Evolutionary conservation across 116 monocot species (phyloP).

Genomic region (Cymodocea nodosa): DNA sequence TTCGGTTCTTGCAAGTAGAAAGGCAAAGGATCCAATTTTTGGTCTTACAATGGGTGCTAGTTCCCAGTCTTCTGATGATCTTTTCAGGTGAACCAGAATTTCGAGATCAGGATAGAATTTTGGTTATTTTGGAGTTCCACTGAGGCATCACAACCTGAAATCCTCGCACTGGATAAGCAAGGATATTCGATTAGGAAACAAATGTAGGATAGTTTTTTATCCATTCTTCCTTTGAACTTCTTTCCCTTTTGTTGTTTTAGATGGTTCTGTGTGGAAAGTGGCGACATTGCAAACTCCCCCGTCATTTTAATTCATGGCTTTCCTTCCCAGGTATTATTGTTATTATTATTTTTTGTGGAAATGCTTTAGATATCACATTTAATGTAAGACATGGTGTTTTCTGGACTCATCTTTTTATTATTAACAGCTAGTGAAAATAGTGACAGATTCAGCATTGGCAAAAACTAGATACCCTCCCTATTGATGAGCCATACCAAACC

Average conservation of each 20-base stretch:
- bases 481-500: too few relatives aligned
- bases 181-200: neutral
- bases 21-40: conserved; percentile 92
- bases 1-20: conserved; percentile 53
- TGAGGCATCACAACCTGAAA: conserved; percentile 11
- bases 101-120: conserved; percentile 8
- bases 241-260: conserved; percentile 22
- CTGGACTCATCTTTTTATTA: too few relatives aligned
- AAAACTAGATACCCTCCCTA: too few relatives aligned
- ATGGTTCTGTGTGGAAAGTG: conserved; percentile 91
- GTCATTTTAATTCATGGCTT: conserved; percentile 75
- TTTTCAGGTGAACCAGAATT: conserved; percentile 72
- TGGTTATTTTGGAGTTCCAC: conserved; percentile 20
- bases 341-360: neutral
- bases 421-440: too few relatives aligned
- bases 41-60: conserved; percentile 81
- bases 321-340: conserved; percentile 96
- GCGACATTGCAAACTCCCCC: conserved; percentile 36
- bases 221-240: neutral
- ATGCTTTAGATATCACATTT: neutral
- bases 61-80: conserved; percentile 60
- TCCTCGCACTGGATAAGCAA: conserved; percentile 12
- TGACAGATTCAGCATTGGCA: too few relatives aligned
- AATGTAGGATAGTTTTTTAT: neutral
- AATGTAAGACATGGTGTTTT: neutral